Evolutionary conservation across 441 rosid genomes (phyloP).

Genomic region (Bruguiera hainesii): DNA sequence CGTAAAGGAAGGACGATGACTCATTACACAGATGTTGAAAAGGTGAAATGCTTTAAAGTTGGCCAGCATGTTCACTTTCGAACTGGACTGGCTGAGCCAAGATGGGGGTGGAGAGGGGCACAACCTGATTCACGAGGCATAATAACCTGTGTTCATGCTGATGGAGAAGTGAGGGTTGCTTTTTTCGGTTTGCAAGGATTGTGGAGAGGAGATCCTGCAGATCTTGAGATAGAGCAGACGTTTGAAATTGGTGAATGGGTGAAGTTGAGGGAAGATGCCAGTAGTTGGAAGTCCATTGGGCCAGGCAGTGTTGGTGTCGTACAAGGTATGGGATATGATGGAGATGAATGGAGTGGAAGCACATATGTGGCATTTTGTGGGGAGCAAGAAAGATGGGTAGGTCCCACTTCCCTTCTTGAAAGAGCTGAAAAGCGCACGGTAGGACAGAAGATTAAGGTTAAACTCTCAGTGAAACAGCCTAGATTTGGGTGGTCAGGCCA

Average conservation of each 20-base stretch:
- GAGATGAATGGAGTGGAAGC: slow-evolving; percentile 85
- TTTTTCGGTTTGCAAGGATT: slow-evolving; percentile 76
- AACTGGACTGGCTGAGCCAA: slow-evolving; percentile 71
- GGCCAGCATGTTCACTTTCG: slow-evolving; percentile 93
- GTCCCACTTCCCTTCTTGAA: slow-evolving; percentile 65
- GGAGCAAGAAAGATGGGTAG: slow-evolving; percentile 96
- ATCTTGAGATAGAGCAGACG: slow-evolving; percentile 70
- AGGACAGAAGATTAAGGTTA: slow-evolving; percentile 84
- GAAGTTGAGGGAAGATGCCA: slow-evolving; percentile 51
- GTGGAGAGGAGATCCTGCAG: slow-evolving; percentile 98
- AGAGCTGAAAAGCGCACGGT: slow-evolving; percentile 54
- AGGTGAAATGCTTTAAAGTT: slow-evolving; percentile 69
- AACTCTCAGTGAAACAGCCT: slow-evolving; percentile 80
- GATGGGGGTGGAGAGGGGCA: slow-evolving; percentile 99
- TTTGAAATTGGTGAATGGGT: slow-evolving; percentile 99
- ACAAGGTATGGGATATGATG: slow-evolving; percentile 83
- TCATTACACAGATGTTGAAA: slow-evolving; percentile 88
- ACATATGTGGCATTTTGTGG: slow-evolving; percentile 80
- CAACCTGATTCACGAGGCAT: slow-evolving; percentile 72
- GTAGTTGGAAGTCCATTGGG: slow-evolving; percentile 71
- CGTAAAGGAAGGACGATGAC: slow-evolving; percentile 82
- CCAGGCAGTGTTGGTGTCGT: slow-evolving; percentile 87
- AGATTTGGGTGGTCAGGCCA: slow-evolving; percentile 97
- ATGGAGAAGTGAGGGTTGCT: slow-evolving; percentile 91
- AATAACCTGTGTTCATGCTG: slow-evolving; percentile 81